Conservation (phyloP, 2,329 filamentous ascomycete species). For the Xylaria sp. region DNA sequence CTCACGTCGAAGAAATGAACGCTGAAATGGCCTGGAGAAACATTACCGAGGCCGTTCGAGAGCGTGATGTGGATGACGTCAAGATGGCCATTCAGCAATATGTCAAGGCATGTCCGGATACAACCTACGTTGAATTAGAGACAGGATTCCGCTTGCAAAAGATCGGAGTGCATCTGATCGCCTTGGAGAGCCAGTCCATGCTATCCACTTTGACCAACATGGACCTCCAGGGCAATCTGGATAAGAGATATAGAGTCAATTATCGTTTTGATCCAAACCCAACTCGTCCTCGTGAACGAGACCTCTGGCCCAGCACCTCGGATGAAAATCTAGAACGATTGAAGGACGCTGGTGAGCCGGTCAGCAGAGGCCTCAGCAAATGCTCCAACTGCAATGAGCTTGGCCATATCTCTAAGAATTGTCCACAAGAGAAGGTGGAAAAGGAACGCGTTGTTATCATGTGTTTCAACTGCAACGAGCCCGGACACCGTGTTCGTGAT, state of each 20-base stretch:
- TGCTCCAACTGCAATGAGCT: slow-evolving; percentile 69
- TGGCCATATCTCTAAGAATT: slow-evolving; percentile 67
- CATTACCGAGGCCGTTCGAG: slow-evolving; percentile 56
- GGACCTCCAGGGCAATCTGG: slow-evolving; percentile 72
- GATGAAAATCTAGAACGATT: slow-evolving; percentile 69
- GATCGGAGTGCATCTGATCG: slow-evolving; percentile 66
- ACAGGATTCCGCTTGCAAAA: slow-evolving; percentile 59
- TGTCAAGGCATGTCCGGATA: slow-evolving; percentile 62
- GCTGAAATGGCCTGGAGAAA: slow-evolving; percentile 64
- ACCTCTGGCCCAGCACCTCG: slow-evolving; percentile 62
- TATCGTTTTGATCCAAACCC: slow-evolving; percentile 66
- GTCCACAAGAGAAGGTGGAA: slow-evolving; percentile 62
- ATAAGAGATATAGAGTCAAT: slow-evolving; percentile 67
- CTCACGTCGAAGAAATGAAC: slow-evolving; percentile 52
- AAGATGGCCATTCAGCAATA: slow-evolving; percentile 66
- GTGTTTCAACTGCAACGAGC: slow-evolving; percentile 68
- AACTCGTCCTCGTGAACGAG: slow-evolving; percentile 61
- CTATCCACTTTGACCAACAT: slow-evolving; percentile 68
- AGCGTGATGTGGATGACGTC: slow-evolving; percentile 66
- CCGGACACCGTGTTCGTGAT: slow-evolving; percentile 71
- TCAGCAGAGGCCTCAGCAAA: slow-evolving; percentile 62
- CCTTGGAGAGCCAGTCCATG: slow-evolving; percentile 61
- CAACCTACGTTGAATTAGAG: slow-evolving; percentile 67
- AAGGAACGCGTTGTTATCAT: slow-evolving; percentile 54
- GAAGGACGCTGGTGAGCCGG: slow-evolving; percentile 67